Evolutionary conservation across 2,329 filamentous ascomycete genomes (phyloP).

Genomic region (Alternaria longipes): DNA sequence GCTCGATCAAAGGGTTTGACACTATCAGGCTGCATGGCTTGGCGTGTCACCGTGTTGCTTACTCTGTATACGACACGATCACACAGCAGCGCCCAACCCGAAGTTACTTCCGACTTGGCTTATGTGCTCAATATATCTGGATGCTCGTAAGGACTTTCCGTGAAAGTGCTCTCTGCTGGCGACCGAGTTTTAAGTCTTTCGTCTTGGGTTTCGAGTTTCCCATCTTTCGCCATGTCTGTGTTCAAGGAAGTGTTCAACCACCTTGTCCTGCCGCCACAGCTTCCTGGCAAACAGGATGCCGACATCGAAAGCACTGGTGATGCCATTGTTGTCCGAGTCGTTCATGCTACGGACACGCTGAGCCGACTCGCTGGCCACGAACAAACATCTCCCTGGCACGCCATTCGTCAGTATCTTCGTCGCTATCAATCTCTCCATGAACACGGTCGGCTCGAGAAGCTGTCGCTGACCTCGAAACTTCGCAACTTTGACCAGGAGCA

Average conservation of each 20-base stretch:
- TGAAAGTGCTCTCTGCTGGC: no score
- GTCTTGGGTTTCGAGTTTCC: no score
- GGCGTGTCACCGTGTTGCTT: no score
- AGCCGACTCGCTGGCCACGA: constrained; percentile 19
- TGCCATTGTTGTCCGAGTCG: constrained; percentile 37
- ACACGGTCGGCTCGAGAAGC: no score
- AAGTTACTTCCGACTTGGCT: no score
- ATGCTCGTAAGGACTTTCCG: no score
- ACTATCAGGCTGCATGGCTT: no score
- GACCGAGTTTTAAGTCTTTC: no score
- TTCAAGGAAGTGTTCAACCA: constrained; percentile 45
- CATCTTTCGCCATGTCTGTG: constrained; percentile 19
- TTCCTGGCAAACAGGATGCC: constrained; percentile 44
- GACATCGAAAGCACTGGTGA: constrained; percentile 29
- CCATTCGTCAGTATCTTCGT: constrained; percentile 19
- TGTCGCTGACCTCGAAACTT: constrained; percentile 3
- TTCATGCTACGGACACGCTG: constrained; percentile 29
- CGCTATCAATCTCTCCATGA: constrained; percentile 1
- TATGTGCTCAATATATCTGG: no score
- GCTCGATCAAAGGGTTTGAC: no score
- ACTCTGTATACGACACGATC: no score
- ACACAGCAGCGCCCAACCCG: no score
- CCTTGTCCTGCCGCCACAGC: constrained; percentile 44
- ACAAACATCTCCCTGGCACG: constrained; percentile 20
- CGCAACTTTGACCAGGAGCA: constrained; percentile 13